Evolutionary conservation across 768 basidiomycete genomes (phyloP).

Genomic region (Mycena vulgaris): DNA sequence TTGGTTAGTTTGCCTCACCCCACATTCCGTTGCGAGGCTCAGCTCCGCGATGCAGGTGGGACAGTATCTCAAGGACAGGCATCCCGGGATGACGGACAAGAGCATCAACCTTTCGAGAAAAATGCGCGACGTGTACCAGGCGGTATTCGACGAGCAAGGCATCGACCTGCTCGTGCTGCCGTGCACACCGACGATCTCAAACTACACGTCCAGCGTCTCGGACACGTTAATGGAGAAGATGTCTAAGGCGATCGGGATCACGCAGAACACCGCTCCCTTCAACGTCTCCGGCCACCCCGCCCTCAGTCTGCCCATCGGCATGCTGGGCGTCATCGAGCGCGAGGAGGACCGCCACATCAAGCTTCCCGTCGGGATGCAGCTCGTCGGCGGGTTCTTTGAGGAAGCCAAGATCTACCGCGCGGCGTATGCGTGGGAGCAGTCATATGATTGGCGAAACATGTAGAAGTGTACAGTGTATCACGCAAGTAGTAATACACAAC

Average conservation of each 20-base stretch:
- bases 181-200: conserved; percentile 53
- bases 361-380: conserved; percentile 61
- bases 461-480: neutral
- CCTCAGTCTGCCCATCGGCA: conserved; percentile 59
- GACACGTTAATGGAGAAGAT: conserved; percentile 47
- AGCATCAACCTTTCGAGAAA: conserved; percentile 56
- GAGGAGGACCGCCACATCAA: conserved; percentile 51
- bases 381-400: conserved; percentile 60
- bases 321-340: conserved; percentile 43
- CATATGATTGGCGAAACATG: conserved; percentile 41
- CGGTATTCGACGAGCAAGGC: conserved; percentile 46
- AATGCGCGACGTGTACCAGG: conserved; percentile 52
- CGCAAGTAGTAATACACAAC: neutral
- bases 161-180: conserved; percentile 53
- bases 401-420: conserved; percentile 49
- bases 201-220: conserved; percentile 44
- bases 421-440: conserved; percentile 47
- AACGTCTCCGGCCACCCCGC: conserved; percentile 59
- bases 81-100: conserved; percentile 45
- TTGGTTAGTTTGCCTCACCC: no score
- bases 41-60: no score
- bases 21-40: no score
- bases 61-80: conserved; percentile 26
- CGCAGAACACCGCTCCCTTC: conserved; percentile 48
- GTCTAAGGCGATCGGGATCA: conserved; percentile 46